Percentiles rank a stretch among this genome's conserved stretches.
These are phyloP conservation scores for Microbotryum violaceum DNA, from an alignment of 1,284 basidiomycete genomes.

Conservation along the genomic window DNA sequence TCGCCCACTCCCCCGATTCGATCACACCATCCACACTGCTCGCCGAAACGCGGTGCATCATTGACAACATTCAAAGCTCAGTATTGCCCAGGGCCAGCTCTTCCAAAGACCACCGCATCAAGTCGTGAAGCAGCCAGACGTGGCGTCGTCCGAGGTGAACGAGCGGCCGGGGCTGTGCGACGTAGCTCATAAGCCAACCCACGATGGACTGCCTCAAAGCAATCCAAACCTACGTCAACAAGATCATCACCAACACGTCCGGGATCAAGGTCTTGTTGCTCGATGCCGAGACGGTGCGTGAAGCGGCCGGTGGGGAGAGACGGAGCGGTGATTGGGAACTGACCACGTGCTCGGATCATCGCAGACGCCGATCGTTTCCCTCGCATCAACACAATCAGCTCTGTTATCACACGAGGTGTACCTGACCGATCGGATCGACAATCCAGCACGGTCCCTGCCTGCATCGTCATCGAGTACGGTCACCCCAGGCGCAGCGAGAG, in stretches of 20 bases:
- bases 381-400: conserved; percentile 88
- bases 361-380: conserved; percentile 93
- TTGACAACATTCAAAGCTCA: too few species aligned
- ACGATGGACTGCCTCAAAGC: conserved; percentile 92
- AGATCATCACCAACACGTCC: conserved; percentile 74
- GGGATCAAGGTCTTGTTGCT: conserved; percentile 98
- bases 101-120: too few species aligned
- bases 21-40: too few species aligned
- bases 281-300: conserved; percentile 81
- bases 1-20: too few species aligned
- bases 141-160: too few species aligned
- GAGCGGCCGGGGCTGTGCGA: too few species aligned
- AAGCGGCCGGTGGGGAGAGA: not conserved
- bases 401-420: conserved; percentile 96
- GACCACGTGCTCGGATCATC: not conserved
- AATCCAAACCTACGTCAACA: conserved; percentile 85
- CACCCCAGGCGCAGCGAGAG: too few species aligned
- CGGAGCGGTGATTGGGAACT: too few species aligned
- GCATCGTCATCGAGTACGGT: conserved; percentile 1
- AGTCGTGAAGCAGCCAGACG: too few species aligned
- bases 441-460: conserved; percentile 41
- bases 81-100: too few species aligned
- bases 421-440: conserved; percentile 94
- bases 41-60: too few species aligned
- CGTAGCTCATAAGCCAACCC: not conserved